Evolutionary conservation across 176 grass and related monocot genomes (phyloP).

Genomic region (Hordeum marinum): DNA sequence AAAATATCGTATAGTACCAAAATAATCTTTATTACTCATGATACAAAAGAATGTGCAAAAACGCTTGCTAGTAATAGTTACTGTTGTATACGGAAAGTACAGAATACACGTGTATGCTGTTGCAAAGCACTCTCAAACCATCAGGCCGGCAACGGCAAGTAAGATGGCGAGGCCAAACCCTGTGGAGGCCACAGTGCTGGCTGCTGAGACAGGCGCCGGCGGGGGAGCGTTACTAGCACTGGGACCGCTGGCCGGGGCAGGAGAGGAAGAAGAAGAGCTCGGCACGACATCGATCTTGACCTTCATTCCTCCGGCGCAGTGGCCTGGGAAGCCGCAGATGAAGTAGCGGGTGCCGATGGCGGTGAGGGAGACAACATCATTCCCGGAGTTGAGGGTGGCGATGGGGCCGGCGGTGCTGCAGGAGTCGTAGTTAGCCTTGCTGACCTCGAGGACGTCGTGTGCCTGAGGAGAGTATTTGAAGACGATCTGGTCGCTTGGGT

Average conservation of each 20-base stretch:
- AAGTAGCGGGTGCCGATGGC: conserved; percentile 42
- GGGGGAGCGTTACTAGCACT: not conserved
- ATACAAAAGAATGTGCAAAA: no score
- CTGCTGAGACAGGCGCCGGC: not conserved
- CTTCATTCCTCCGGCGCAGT: conserved; percentile 57
- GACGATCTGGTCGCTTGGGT: conserved; percentile 23
- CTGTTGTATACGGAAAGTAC: no score
- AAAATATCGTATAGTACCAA: no score
- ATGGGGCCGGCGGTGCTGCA: conserved; percentile 27
- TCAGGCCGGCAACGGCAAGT: not conserved
- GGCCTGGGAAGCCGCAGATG: conserved; percentile 44
- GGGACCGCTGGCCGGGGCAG: not conserved
- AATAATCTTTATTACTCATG: no score
- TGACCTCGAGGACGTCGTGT: conserved; percentile 63
- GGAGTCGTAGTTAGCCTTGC: conserved; percentile 28
- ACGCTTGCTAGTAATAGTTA: not conserved
- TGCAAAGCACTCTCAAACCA: not conserved
- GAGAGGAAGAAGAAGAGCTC: not conserved
- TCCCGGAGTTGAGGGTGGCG: conserved; percentile 24
- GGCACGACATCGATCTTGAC: conserved; percentile 33
- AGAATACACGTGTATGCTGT: not conserved
- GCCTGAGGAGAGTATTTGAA: conserved; percentile 29
- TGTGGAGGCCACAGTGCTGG: not conserved
- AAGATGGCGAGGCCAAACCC: not conserved
- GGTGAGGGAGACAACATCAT: conserved; percentile 22